A percentile compares a stretch with the other conserved stretches of the same genome.
These are phyloP conservation scores for Royoungia palumana DNA, from an alignment of 768 basidiomycete species.

Conservation along the genomic window DNA sequence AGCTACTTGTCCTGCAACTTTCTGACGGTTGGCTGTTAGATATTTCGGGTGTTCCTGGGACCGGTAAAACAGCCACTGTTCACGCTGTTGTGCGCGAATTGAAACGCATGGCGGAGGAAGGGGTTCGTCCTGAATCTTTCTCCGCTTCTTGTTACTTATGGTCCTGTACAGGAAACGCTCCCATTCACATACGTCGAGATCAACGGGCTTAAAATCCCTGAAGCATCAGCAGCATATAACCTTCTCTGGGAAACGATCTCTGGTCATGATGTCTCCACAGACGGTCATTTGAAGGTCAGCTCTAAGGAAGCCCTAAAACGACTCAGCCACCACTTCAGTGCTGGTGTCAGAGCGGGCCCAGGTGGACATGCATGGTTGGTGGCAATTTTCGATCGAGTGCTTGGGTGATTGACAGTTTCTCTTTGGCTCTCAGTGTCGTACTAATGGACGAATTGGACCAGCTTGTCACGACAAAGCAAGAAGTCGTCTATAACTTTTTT, in stretches of 20 bases:
- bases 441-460: conserved; percentile 99
- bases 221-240: conserved; percentile 88
- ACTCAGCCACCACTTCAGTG: conserved; percentile 75
- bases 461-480: conserved; percentile 92
- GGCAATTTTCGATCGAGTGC: background rate
- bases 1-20: background rate
- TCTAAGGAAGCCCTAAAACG: conserved; percentile 81
- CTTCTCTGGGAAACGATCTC: conserved; percentile 93
- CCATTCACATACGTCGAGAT: conserved; percentile 98
- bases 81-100: conserved; percentile 89
- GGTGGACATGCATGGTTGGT: conserved; percentile 85
- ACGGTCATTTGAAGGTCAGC: conserved; percentile 63
- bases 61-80: conserved; percentile 97
- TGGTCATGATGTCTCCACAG: conserved; percentile 62
- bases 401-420: background rate
- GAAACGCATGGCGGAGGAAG: conserved; percentile 80
- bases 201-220: conserved; percentile 91
- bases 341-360: conserved; percentile 62
- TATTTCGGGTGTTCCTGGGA: conserved; percentile 98
- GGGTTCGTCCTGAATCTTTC: conserved; percentile 43
- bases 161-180: conserved; percentile 67
- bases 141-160: background rate
- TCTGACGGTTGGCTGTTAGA: conserved; percentile 45
- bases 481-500: conserved; percentile 99
- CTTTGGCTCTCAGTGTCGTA: conserved; percentile 63